phyloP scores from a whole-genome alignment of 345 rosid genomes.

The Pelargonium nanum region DNA sequence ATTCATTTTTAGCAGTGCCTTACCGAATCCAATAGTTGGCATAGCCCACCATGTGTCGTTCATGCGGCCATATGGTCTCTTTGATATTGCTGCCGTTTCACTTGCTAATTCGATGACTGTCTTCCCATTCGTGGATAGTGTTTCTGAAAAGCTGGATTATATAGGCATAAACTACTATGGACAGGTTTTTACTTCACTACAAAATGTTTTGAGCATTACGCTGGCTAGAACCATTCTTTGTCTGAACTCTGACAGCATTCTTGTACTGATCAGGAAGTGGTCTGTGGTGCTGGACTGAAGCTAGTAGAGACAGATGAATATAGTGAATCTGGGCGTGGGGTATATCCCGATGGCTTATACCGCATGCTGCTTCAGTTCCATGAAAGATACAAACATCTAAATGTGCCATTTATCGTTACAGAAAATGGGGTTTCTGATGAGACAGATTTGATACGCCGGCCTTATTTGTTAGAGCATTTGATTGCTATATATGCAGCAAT shows the following conservation, averaged over 20 bases:
- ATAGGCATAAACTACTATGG: constrained; percentile 96
- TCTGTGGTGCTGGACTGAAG: constrained; percentile 68
- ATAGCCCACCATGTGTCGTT: constrained; percentile 92
- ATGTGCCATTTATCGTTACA: constrained; percentile 67
- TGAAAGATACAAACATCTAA: constrained; percentile 70
- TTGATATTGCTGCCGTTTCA: constrained; percentile 71
- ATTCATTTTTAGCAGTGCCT: constrained; percentile 17
- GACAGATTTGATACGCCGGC: constrained; percentile 77
- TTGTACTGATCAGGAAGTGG: constrained; percentile 57
- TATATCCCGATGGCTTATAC: constrained; percentile 87
- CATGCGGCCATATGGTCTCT: constrained; percentile 81
- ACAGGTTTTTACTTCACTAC: constrained; percentile 38
- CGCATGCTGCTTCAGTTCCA: constrained; percentile 67
- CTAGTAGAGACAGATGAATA: constrained; percentile 88
- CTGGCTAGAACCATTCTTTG: background rate
- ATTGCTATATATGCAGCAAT: constrained; percentile 84
- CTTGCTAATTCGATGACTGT: constrained; percentile 63
- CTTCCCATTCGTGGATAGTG: constrained; percentile 68
- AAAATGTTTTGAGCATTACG: too few species aligned
- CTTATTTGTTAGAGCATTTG: constrained; percentile 81
- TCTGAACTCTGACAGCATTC: constrained; percentile 2
- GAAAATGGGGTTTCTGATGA: constrained; percentile 90
- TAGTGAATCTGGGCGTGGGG: constrained; percentile 97
- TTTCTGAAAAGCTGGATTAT: constrained; percentile 63
- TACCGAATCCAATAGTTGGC: constrained; percentile 45